These are phyloP conservation scores for Salix suchowensis DNA, from an alignment of 345 rosid species.

Conservation along the genomic window DNA sequence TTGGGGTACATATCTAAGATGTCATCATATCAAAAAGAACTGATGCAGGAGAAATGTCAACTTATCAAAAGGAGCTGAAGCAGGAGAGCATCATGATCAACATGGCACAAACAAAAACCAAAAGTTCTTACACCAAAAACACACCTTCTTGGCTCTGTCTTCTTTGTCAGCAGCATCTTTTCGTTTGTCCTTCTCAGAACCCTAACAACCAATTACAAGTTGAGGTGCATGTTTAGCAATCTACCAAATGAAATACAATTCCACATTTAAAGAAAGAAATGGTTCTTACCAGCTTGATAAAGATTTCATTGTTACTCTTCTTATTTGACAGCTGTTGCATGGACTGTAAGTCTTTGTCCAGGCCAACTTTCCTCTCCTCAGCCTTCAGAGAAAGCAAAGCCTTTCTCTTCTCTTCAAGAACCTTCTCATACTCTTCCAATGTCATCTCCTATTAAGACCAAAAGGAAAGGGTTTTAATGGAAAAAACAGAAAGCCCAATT, in stretches of 20 bases:
- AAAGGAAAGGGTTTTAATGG: neutral
- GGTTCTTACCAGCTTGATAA: conserved; percentile 73
- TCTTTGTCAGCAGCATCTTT: conserved; percentile 90
- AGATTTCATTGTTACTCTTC: conserved; percentile 74
- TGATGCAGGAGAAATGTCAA: neutral
- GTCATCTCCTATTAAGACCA: conserved; percentile 73
- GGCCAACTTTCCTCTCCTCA: conserved; percentile 79
- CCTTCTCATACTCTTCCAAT: conserved; percentile 86
- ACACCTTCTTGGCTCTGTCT: conserved; percentile 83
- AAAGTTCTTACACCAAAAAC: neutral
- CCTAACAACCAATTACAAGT: conserved; percentile 38
- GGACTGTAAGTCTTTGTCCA: conserved; percentile 59
- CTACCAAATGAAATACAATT: neutral
- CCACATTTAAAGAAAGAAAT: neutral
- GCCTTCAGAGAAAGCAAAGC: conserved; percentile 54
- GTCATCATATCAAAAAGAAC: neutral
- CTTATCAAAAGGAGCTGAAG: neutral
- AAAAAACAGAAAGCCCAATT: neutral
- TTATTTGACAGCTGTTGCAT: conserved; percentile 89
- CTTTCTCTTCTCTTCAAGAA: conserved; percentile 79
- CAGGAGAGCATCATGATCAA: neutral
- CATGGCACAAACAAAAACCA: neutral
- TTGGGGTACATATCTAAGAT: neutral
- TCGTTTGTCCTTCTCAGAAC: conserved; percentile 92
- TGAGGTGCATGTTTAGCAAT: neutral